Conservation (phyloP, 352 stramenopile genomes). For the Globisporangium viniferum region DNA sequence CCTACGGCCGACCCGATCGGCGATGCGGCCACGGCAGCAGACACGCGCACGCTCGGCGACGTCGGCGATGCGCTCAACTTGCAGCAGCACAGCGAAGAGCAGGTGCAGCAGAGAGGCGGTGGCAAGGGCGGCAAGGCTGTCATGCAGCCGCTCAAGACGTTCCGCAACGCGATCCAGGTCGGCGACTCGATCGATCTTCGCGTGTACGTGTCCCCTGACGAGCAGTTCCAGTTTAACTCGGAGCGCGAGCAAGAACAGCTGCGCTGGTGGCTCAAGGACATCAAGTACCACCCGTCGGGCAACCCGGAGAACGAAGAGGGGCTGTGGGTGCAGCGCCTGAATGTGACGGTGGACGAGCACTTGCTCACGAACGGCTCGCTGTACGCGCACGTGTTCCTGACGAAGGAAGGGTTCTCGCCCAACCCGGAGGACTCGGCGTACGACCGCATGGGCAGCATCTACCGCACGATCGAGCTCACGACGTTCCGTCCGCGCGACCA, state of each 20-base stretch:
- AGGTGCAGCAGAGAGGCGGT: not conserved
- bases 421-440: conserved; percentile 64
- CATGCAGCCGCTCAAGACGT: conserved; percentile 20
- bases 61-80: conserved; percentile 11
- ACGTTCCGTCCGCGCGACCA: conserved; percentile 75
- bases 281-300: conserved; percentile 46
- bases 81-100: conserved; percentile 9
- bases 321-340: conserved; percentile 45
- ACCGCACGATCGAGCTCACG: conserved; percentile 60
- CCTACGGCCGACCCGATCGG: conserved; percentile 17
- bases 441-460: conserved; percentile 46
- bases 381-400: conserved; percentile 86
- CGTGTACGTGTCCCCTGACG: conserved; percentile 61
- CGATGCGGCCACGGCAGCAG: not conserved
- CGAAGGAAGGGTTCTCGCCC: conserved; percentile 62
- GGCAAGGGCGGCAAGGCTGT: conserved; percentile 2
- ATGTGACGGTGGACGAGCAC: conserved; percentile 71
- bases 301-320: conserved; percentile 53
- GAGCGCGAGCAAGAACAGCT: conserved; percentile 54
- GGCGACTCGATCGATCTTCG: conserved; percentile 52
- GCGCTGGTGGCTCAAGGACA: conserved; percentile 50
- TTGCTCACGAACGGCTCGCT: conserved; percentile 73
- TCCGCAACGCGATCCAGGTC: conserved; percentile 57
- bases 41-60: conserved; percentile 1
- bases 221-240: conserved; percentile 47